Conservation (phyloP, 2,329 filamentous ascomycete species). For the Curvularia spicifera region DNA sequence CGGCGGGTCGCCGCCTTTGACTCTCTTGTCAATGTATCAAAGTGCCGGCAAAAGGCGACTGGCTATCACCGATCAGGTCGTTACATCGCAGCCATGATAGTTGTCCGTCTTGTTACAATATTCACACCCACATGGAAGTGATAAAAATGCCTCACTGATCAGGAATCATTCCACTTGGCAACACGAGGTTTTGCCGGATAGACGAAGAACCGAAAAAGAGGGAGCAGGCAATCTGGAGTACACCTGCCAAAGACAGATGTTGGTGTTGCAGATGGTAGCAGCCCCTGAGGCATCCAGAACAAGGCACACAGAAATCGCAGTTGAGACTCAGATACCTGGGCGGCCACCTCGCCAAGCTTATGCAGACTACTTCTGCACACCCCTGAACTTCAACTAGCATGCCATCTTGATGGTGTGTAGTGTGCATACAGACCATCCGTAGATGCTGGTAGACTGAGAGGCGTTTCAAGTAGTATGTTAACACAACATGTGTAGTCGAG, state of each 20-base stretch:
- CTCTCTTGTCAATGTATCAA: background rate
- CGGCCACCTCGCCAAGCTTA: background rate
- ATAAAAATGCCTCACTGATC: background rate
- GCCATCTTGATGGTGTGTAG: background rate
- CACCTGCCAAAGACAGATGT: background rate
- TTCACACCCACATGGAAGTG: background rate
- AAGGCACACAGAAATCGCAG: background rate
- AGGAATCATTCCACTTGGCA: background rate
- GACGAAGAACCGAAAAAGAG: background rate
- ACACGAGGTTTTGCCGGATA: background rate
- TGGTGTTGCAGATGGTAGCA: background rate
- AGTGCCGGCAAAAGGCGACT: background rate
- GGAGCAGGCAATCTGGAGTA: background rate
- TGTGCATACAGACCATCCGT: background rate
- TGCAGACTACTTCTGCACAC: background rate
- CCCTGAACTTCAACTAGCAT: background rate
- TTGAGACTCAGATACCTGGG: background rate
- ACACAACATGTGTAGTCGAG: background rate
- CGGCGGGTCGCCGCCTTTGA: background rate
- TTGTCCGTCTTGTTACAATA: background rate
- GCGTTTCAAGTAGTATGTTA: constrained; percentile 1
- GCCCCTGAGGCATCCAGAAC: background rate
- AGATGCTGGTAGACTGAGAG: background rate
- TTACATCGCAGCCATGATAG: background rate
- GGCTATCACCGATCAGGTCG: background rate